phyloP scores from a whole-genome alignment of 2,329 filamentous ascomycete species.

The Bipolaris oryzae region DNA sequence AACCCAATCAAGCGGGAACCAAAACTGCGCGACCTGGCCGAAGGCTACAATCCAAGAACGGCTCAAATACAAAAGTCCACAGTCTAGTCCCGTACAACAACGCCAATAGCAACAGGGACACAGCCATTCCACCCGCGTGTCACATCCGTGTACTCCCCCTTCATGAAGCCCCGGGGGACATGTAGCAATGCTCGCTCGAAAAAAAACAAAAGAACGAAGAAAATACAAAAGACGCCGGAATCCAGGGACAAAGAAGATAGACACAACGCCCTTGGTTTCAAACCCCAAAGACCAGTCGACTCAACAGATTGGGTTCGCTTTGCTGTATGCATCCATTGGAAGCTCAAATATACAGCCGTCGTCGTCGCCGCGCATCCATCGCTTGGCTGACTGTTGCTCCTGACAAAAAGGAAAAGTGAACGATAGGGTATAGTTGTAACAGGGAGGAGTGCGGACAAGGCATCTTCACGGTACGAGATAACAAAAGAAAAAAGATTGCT shows the following conservation, averaged over 20 bases:
- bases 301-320: conserved; percentile 4
- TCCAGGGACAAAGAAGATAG: background rate
- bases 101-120: conserved; percentile 3
- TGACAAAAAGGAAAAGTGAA: conserved; percentile 5
- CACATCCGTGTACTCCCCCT: conserved; percentile 5
- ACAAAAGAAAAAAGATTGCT: conserved; percentile 1
- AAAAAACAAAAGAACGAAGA: background rate
- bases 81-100: background rate
- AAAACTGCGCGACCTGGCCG: background rate
- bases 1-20: background rate
- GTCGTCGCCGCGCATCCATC: background rate
- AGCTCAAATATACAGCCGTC: conserved; percentile 1
- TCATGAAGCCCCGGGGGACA: background rate
- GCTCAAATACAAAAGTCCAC: conserved; percentile 1
- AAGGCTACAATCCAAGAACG: background rate
- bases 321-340: conserved; percentile 2
- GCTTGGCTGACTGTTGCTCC: background rate
- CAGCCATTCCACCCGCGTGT: background rate
- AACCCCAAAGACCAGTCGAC: background rate
- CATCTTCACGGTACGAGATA: background rate
- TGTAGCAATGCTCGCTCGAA: conserved; percentile 10
- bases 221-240: background rate
- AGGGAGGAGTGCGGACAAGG: background rate
- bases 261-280: conserved; percentile 3
- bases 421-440: conserved; percentile 13